Evolutionary conservation across 2,329 filamentous ascomycete genomes (phyloP).

Genomic region (Colletotrichum phormii): DNA sequence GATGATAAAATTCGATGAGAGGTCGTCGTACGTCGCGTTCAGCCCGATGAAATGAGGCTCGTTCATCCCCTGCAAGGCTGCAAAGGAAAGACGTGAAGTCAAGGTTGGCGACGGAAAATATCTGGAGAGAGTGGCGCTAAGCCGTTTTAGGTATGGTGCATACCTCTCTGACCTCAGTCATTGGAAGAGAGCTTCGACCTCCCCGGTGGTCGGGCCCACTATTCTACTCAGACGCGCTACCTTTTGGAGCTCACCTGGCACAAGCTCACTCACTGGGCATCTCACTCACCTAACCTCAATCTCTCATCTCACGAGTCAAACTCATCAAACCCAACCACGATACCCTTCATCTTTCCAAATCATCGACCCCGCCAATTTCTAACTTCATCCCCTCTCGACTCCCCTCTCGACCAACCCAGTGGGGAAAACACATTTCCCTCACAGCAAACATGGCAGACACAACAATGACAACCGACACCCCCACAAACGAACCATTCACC

Average conservation of each 20-base stretch:
- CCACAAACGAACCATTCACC: slow-evolving; percentile 68
- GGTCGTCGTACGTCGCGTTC: slow-evolving; percentile 26
- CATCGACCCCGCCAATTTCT: neutral
- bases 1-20: slow-evolving; percentile 17
- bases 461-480: slow-evolving; percentile 38
- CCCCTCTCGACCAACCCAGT: too few relatives aligned
- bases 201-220: neutral
- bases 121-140: slow-evolving; percentile 3
- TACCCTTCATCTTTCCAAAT: neutral
- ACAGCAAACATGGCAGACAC: slow-evolving; percentile 26
- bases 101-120: slow-evolving; percentile 35
- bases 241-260: slow-evolving; percentile 5
- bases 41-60: slow-evolving; percentile 26
- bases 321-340: neutral
- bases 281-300: neutral
- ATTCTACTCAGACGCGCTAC: neutral
- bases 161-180: neutral
- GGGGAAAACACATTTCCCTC: neutral
- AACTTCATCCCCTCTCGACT: too few relatives aligned
- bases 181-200: slow-evolving; percentile 7
- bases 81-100: slow-evolving; percentile 6
- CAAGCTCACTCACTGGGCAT: slow-evolving; percentile 5
- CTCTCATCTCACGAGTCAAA: neutral
- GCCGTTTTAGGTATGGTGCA: neutral
- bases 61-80: slow-evolving; percentile 26